Conservation (phyloP, 768 basidiomycete species). For the Leccinum ochraceum region DNA sequence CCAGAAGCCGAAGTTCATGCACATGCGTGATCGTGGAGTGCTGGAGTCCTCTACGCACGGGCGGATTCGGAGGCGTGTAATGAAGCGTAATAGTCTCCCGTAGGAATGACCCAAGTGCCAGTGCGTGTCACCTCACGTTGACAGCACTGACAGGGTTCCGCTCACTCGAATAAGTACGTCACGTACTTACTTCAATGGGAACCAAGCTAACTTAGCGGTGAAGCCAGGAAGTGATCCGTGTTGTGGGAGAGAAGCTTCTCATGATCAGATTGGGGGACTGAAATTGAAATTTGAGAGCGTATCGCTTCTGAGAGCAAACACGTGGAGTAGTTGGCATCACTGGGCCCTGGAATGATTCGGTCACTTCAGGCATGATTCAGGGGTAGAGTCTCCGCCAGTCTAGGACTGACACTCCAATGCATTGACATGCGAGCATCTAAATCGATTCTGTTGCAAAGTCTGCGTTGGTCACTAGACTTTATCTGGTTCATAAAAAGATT, state of each 20-base stretch:
- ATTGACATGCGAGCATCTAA: no score
- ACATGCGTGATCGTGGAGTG: neutral
- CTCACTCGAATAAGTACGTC: conserved; percentile 19
- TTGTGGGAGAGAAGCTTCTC: neutral
- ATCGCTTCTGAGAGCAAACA: no score
- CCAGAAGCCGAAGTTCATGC: neutral
- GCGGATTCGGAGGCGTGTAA: conserved; percentile 7
- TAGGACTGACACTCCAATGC: no score
- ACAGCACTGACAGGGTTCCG: neutral
- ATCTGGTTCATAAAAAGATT: no score
- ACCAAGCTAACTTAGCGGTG: neutral
- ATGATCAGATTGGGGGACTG: neutral
- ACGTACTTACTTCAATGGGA: neutral
- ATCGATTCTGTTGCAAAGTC: no score
- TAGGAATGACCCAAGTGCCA: neutral
- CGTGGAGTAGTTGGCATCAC: neutral
- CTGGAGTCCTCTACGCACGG: neutral
- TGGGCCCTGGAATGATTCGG: no score
- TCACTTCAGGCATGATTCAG: no score
- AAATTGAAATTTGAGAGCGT: no score
- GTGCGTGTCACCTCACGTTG: neutral
- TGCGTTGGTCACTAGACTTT: no score
- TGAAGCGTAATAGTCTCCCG: conserved; percentile 3
- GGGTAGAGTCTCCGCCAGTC: no score
- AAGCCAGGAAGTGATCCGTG: neutral